These are phyloP conservation scores for Monilinia polystroma DNA, from an alignment of 2,329 filamentous ascomycete species.

Conservation along the genomic window DNA sequence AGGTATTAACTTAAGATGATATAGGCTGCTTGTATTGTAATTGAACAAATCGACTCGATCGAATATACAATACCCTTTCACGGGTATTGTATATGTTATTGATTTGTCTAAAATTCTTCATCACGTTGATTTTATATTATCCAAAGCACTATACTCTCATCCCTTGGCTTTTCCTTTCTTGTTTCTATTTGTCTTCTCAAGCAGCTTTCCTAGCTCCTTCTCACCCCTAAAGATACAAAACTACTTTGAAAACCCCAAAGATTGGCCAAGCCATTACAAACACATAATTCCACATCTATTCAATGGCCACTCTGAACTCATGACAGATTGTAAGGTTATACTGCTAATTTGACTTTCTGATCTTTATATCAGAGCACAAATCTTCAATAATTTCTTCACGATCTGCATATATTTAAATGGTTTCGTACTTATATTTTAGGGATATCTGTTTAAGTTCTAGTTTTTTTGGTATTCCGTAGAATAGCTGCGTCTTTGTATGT, in stretches of 20 bases:
- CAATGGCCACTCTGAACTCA: too few species aligned
- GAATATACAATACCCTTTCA: neutral
- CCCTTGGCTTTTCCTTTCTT: neutral
- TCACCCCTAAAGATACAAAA: neutral
- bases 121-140: neutral
- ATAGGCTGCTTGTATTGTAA: too few species aligned
- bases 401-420: too few species aligned
- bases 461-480: too few species aligned
- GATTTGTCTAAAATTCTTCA: neutral
- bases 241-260: neutral
- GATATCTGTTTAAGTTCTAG: too few species aligned
- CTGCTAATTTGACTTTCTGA: too few species aligned
- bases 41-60: too few species aligned
- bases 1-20: neutral
- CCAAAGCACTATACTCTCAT: neutral
- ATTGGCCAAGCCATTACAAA: neutral
- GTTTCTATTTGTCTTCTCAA: neutral
- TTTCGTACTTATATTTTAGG: too few species aligned
- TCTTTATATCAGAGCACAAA: too few species aligned
- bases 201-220: neutral
- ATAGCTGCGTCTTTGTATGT: too few species aligned
- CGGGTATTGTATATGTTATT: neutral
- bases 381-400: too few species aligned
- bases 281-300: neutral
- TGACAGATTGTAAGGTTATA: too few species aligned